Conservation (phyloP, 139 green algal species). For the Ettlia oleoabundans region DNA sequence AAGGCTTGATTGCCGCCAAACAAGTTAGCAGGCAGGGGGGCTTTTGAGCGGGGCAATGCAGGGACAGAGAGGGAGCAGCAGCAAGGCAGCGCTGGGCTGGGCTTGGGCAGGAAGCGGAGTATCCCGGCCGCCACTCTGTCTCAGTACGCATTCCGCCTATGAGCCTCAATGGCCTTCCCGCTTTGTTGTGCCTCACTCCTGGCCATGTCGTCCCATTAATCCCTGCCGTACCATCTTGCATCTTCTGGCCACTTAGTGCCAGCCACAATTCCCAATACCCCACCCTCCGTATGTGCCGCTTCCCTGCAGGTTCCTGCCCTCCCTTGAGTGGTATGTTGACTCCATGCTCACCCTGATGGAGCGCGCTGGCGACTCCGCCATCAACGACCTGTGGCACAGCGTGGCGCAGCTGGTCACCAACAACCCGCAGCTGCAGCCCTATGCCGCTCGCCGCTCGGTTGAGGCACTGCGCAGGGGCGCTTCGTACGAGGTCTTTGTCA, state of each 20-base stretch:
- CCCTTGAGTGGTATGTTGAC: conserved; percentile 90
- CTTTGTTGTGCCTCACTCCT: too few species aligned
- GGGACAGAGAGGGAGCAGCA: too few species aligned
- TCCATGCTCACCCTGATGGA: conserved; percentile 91
- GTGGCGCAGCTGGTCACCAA: conserved; percentile 93
- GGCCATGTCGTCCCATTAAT: neutral
- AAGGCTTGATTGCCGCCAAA: too few species aligned
- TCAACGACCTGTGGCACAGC: conserved; percentile 96
- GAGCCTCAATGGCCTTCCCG: too few species aligned
- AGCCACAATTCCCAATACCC: too few species aligned
- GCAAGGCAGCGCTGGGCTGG: too few species aligned
- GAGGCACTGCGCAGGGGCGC: conserved; percentile 71
- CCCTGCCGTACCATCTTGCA: neutral
- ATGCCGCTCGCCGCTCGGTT: conserved; percentile 74
- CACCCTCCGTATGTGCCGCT: neutral
- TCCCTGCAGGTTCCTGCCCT: conserved; percentile 54
- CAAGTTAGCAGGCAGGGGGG: too few species aligned
- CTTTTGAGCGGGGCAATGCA: too few species aligned
- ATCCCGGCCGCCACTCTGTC: too few species aligned
- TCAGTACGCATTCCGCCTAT: too few species aligned
- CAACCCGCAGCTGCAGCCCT: conserved; percentile 86
- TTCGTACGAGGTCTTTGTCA: conserved; percentile 78
- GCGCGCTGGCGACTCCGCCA: conserved; percentile 90
- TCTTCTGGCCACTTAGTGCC: neutral
- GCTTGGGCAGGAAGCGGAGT: too few species aligned